Evolutionary conservation across 129 eudicot genomes (phyloP).

Genomic region (Pulicaria dysenterica): DNA sequence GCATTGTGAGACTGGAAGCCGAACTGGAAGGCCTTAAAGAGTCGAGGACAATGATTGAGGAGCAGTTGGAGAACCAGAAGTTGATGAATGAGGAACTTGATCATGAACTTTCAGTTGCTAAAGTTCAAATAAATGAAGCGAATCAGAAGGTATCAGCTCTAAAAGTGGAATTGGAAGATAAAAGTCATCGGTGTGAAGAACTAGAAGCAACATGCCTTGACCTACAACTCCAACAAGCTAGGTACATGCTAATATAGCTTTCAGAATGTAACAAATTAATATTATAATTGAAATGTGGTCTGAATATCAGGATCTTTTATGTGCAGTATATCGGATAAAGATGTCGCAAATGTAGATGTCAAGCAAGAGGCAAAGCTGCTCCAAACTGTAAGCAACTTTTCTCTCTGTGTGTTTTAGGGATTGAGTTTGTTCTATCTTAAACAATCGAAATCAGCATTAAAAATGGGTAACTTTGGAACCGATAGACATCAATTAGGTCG

Average conservation of each 20-base stretch:
- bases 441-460: no score
- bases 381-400: slow-evolving; percentile 56
- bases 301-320: slow-evolving; percentile 21
- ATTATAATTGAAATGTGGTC: background rate
- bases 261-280: background rate
- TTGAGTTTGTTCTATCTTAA: no score
- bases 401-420: background rate
- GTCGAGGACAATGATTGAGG: slow-evolving; percentile 51
- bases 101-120: slow-evolving; percentile 71
- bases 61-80: slow-evolving; percentile 77
- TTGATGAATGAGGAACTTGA: slow-evolving; percentile 77
- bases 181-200: slow-evolving; percentile 78
- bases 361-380: slow-evolving; percentile 46
- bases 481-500: no score
- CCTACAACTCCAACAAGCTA: slow-evolving; percentile 87
- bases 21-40: slow-evolving; percentile 56
- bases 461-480: no score
- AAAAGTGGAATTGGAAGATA: slow-evolving; percentile 80
- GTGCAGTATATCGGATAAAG: slow-evolving; percentile 53
- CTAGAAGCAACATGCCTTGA: slow-evolving; percentile 87
- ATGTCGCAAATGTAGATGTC: slow-evolving; percentile 29
- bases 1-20: slow-evolving; percentile 31
- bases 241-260: slow-evolving; percentile 42
- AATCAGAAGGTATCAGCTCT: slow-evolving; percentile 73
- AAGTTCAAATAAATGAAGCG: slow-evolving; percentile 52